Evolutionary conservation across 2,329 filamentous ascomycete genomes (phyloP).

Genomic region (Xylaria sp.): DNA sequence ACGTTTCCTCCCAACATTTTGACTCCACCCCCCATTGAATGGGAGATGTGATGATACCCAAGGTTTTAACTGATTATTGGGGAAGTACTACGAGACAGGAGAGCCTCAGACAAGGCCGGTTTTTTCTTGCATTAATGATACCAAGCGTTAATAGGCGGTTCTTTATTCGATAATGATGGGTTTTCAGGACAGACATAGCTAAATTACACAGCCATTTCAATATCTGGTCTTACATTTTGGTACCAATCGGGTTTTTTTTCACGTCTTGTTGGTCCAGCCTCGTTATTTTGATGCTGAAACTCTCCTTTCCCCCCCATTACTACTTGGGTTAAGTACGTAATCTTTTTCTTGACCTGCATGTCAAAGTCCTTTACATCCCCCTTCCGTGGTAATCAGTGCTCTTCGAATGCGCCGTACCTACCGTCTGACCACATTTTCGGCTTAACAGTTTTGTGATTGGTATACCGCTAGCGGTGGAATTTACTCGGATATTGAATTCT

Average conservation of each 20-base stretch:
- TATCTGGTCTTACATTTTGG: neutral
- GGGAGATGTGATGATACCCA: neutral
- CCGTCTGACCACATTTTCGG: conserved; percentile 5
- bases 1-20: neutral
- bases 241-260: neutral
- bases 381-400: no score
- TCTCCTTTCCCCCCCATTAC: no score
- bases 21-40: neutral
- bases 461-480: neutral
- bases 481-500: neutral
- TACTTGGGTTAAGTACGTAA: no score
- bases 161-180: neutral
- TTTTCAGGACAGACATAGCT: neutral
- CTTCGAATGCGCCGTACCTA: neutral
- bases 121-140: conserved; percentile 23
- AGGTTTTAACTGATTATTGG: neutral
- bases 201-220: neutral
- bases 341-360: no score
- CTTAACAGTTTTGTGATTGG: neutral
- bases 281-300: no score
- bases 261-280: no score
- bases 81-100: neutral
- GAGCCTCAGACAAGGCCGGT: neutral
- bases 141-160: neutral
- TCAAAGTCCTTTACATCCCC: no score